phyloP scores from a whole-genome alignment of 176 grass and related monocot species.

The Paspalum vaginatum region DNA sequence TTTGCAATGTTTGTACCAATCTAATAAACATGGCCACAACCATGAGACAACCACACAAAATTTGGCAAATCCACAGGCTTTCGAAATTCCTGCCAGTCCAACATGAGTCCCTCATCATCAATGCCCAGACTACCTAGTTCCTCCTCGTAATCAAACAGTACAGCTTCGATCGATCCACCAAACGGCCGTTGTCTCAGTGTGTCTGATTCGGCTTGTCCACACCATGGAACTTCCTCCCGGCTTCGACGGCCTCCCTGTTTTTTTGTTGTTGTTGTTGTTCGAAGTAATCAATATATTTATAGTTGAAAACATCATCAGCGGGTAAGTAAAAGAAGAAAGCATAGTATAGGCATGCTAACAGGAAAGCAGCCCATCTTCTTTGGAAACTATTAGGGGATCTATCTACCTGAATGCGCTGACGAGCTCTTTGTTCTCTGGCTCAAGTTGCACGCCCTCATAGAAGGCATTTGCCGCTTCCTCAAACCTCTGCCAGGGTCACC shows the following conservation, averaged over 20 bases:
- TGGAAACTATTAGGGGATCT: background rate
- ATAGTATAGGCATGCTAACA: background rate
- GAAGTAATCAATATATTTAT: background rate
- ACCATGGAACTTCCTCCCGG: conserved; percentile 67
- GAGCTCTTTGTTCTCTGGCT: conserved; percentile 88
- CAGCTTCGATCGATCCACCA: background rate
- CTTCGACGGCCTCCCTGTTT: conserved; percentile 79
- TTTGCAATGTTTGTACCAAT: too few species aligned
- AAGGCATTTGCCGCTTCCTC: conserved; percentile 86
- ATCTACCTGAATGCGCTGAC: conserved; percentile 80
- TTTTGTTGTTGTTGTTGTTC: too few species aligned
- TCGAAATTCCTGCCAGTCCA: background rate
- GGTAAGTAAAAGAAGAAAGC: background rate
- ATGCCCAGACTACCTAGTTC: background rate
- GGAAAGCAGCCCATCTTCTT: background rate
- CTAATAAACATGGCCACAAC: too few species aligned
- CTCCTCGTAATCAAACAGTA: background rate
- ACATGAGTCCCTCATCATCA: background rate
- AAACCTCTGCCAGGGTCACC: conserved; percentile 52
- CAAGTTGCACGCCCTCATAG: conserved; percentile 83
- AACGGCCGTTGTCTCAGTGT: background rate
- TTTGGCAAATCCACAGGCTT: too few species aligned
- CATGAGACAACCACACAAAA: too few species aligned
- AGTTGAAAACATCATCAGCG: background rate
- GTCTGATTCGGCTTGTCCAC: conserved; percentile 40